Conservation (phyloP, 2,329 filamentous ascomycete species). For the Fragosphaeria purpurea region DNA sequence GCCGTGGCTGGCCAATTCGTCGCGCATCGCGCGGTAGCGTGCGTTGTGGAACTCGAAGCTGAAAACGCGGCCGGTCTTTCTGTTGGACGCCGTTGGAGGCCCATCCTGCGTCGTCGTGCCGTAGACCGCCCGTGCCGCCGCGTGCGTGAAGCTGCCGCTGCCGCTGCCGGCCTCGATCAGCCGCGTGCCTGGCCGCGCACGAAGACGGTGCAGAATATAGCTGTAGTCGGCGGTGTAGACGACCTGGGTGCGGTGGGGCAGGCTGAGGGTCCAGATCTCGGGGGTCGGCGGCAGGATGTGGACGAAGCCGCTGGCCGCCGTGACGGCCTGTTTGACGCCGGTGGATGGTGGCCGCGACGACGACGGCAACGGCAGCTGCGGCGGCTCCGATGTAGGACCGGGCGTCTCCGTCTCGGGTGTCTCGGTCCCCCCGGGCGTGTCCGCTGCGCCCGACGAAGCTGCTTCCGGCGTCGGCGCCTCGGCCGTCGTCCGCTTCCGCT, state of each 20-base stretch:
- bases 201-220: conserved; percentile 68
- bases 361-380: conserved; percentile 26
- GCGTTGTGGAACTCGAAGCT: conserved; percentile 75
- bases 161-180: conserved; percentile 76
- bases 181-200: conserved; percentile 60
- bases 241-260: conserved; percentile 76
- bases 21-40: conserved; percentile 56
- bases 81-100: neutral
- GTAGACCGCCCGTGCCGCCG: conserved; percentile 64
- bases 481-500: conserved; percentile 36
- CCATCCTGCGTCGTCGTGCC: conserved; percentile 34
- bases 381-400: neutral
- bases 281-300: conserved; percentile 72
- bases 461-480: neutral
- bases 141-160: conserved; percentile 77
- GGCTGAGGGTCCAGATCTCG: conserved; percentile 69
- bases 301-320: conserved; percentile 59
- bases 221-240: conserved; percentile 84
- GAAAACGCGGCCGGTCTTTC: conserved; percentile 54
- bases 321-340: conserved; percentile 7
- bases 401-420: neutral
- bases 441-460: conserved; percentile 7
- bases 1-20: conserved; percentile 60
- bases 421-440: neutral
- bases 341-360: conserved; percentile 13